Base-by-base conservation (phyloP, 2,329 filamentous ascomycete genomes). In the Penicillium sp. region DNA sequence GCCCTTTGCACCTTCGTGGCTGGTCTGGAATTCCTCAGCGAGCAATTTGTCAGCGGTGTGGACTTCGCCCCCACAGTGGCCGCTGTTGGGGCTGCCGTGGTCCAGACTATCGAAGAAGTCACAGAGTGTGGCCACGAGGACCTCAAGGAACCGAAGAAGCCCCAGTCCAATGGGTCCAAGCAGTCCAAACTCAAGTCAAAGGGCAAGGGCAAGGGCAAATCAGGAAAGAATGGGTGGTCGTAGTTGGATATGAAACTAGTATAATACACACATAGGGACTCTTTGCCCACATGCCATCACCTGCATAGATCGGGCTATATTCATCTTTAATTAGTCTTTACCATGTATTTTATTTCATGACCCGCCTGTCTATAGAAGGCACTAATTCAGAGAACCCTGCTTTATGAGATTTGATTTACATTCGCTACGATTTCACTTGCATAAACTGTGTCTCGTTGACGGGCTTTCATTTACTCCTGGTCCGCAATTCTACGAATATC, bases 1-100 rank as follows among this genome's bases (percentile, higher is more conserved):
- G 72, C 90, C 64, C 70, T 97, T 42, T 94, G 91, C 63, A 86
- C 96, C 9, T 99, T 99, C 76, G 91, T 99, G 41, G 90, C 91
- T 0, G 86, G 83, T 15, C 76, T 99, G 44, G 94, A 99, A 76
- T 86, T 88, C 16, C 83, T 96, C 4, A 96, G 91, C 68, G 89
- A 90, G 66, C 73, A 89, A 46, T 90, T 97, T 61, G 89, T 96
- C 48, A 80, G 85, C 10, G 93, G 92, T 0, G 85, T 97, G 16
- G 85, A 91, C 64, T 87, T 76, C 57, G 69, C 60, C 7, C 46
- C 61, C 25, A 41, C 58, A 13, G 49, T 54, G 29, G 47, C 53
- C 15, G 55, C 59, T n/a, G 31, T 60, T 18, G 57, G 55, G 47
- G 51, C 59, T 27, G 55, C 62, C 21, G 58, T 66, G 27, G 55